These are phyloP conservation scores for Candida wancherniae DNA, from an alignment of 805 yeast genomes.

Conservation along the genomic window DNA sequence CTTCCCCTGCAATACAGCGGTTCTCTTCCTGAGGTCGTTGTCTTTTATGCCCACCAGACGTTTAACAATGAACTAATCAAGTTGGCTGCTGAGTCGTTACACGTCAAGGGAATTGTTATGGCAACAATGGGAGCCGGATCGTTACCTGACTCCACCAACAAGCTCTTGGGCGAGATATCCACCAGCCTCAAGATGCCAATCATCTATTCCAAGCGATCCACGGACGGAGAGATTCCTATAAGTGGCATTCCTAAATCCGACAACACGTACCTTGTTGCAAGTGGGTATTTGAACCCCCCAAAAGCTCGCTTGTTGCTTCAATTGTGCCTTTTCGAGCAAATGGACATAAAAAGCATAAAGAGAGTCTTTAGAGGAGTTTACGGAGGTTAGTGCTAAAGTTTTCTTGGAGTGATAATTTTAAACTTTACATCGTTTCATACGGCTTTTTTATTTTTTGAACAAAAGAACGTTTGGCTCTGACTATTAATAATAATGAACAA, in stretches of 20 bases:
- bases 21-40: conserved; percentile 42
- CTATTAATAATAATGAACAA: not conserved
- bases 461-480: too few species aligned
- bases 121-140: conserved; percentile 76
- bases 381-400: conserved; percentile 17
- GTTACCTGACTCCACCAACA: conserved; percentile 46
- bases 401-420: too few species aligned
- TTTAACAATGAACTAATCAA: conserved; percentile 46
- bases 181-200: conserved; percentile 45
- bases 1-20: conserved; percentile 19
- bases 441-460: too few species aligned
- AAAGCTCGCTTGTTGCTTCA: conserved; percentile 57
- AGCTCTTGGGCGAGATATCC: conserved; percentile 36
- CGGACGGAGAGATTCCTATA: conserved; percentile 66
- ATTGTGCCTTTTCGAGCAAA: conserved; percentile 44
- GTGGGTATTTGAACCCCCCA: conserved; percentile 64
- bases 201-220: conserved; percentile 60
- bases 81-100: conserved; percentile 41
- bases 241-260: conserved; percentile 34
- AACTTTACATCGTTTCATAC: too few species aligned
- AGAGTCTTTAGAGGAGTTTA: conserved; percentile 48
- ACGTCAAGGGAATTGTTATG: conserved; percentile 51
- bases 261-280: conserved; percentile 37
- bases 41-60: conserved; percentile 60
- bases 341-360: conserved; percentile 36